Base-by-base conservation (phyloP, 352 stramenopile genomes). In the Globisporangium nunn region DNA sequence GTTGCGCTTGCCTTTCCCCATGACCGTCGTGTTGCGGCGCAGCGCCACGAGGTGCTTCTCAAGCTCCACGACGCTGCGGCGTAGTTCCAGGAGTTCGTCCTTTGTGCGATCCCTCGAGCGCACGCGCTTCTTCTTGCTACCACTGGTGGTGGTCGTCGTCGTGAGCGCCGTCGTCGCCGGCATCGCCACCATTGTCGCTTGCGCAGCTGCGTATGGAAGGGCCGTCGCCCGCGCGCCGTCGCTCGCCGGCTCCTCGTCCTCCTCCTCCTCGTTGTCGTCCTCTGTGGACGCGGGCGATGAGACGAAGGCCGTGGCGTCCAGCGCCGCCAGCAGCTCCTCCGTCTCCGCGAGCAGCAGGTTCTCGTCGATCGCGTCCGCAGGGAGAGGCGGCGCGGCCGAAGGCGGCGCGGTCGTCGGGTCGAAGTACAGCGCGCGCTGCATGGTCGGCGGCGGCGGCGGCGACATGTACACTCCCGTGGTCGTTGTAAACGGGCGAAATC, bases 261-360 rank as follows among this genome's bases (percentile, higher is more conserved):
- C 31, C 6, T 45, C 29, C 2, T 62, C 56, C 5, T 62, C 56
- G 12, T 57, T 50, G 41, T 57, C 56, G 23, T 62, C 56, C 28
- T 62, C 56, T 0, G 56, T 62, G 17, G 56, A 57, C 10, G 52
- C 14, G 8, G 56, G 50, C 49, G 56, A 62, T 28, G 52, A 44
- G 39, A 59, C 39, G 52, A 64, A 59, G 15, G 58, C 52, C 33
- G 58, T 59, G 28, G 58, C 58, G 40, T 64, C 58, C 29, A 59
- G 39, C 46, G 58, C 58, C 8, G 49, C 52, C 18, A 64, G 58
- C 12, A 64, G 52, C 52, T 59, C 58, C 58, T 64, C 52, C 3
- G 52, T 64, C 40, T 64, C 58, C 0, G 52, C 51, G 6, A 64
- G 28, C 37, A 62, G 43, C 41, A 62, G 41, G 58, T 64, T 64